These are phyloP conservation scores for Samsoniella hepiali DNA, from an alignment of 2,329 filamentous ascomycete genomes.

Conservation along the genomic window DNA sequence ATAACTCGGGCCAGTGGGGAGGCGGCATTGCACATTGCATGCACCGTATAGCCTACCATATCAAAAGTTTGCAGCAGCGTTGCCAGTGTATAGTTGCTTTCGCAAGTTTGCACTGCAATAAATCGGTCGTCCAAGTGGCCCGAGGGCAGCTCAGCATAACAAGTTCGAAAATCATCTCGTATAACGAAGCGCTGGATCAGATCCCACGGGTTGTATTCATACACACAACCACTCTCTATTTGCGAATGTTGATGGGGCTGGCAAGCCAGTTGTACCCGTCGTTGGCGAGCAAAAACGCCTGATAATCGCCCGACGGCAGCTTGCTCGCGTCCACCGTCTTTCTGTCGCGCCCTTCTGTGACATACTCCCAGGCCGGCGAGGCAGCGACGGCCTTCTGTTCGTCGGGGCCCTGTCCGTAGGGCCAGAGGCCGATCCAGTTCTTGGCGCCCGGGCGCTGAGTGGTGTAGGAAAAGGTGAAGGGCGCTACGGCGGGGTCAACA, in stretches of 20 bases:
- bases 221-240: neutral
- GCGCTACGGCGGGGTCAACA: neutral
- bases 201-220: no score
- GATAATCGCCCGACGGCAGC: conserved; percentile 11
- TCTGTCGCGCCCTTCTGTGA: neutral
- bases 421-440: conserved; percentile 18
- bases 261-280: conserved; percentile 11
- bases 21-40: neutral
- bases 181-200: no score
- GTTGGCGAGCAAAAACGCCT: conserved; percentile 12
- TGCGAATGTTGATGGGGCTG: conserved; percentile 3
- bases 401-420: neutral
- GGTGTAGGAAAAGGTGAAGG: conserved; percentile 10
- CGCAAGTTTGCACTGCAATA: neutral
- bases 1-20: neutral
- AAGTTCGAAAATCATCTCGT: neutral
- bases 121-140: neutral
- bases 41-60: neutral
- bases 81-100: neutral
- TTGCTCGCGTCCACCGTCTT: conserved; percentile 1
- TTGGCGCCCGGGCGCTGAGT: neutral
- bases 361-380: conserved; percentile 14
- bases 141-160: neutral
- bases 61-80: neutral
- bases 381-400: neutral